These are phyloP conservation scores for Podospora conica DNA, from an alignment of 495 filamentous ascomycete species.

Conservation along the genomic window DNA sequence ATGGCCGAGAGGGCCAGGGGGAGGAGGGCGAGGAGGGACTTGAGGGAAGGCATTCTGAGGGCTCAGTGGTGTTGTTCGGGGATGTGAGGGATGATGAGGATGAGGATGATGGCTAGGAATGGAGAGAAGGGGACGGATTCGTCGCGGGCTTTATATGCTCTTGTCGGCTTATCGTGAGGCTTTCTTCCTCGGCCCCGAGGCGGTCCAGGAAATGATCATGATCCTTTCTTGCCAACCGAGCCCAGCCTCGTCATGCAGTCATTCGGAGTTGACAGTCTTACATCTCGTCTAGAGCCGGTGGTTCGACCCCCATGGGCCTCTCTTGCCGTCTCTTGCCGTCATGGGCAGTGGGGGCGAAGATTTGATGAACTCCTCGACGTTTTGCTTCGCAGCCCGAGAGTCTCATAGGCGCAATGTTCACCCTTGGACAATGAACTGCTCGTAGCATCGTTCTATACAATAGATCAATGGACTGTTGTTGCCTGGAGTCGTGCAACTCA, in stretches of 20 bases:
- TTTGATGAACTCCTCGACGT: neutral
- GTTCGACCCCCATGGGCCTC: neutral
- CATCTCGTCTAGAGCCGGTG: neutral
- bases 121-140: neutral
- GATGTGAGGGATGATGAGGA: neutral
- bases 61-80: neutral
- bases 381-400: neutral
- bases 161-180: neutral
- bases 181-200: neutral
- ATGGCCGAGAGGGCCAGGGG: neutral
- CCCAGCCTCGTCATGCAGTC: neutral
- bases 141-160: neutral
- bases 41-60: constrained; percentile 4
- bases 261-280: neutral
- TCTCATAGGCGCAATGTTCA: too few species aligned
- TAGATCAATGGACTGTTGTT: too few species aligned
- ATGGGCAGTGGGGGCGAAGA: neutral
- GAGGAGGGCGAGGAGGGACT: neutral
- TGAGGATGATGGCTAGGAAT: neutral
- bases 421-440: too few species aligned
- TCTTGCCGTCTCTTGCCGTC: neutral
- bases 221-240: neutral
- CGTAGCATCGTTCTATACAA: neutral
- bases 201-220: neutral
- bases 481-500: neutral